phyloP scores from a whole-genome alignment of 2,329 filamentous ascomycete genomes.

The Didymella segeticola region DNA sequence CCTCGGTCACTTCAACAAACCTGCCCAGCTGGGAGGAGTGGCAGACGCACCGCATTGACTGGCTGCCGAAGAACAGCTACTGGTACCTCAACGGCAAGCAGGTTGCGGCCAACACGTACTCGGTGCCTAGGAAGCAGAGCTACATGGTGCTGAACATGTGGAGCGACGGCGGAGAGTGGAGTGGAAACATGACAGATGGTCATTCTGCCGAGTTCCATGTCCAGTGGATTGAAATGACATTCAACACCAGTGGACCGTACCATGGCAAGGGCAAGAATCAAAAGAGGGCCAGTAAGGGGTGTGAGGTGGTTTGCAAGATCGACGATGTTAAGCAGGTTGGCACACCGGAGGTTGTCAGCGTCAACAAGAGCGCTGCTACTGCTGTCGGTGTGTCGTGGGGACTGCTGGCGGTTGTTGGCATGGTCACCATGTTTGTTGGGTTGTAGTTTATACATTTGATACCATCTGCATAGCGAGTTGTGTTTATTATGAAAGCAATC shows the following conservation, averaged over 20 bases:
- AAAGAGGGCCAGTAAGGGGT: conserved; percentile 35
- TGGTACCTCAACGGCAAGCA: conserved; percentile 64
- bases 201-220: conserved; percentile 63
- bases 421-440: conserved; percentile 28
- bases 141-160: conserved; percentile 66
- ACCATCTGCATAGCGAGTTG: conserved; percentile 12
- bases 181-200: conserved; percentile 63
- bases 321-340: conserved; percentile 45
- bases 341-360: conserved; percentile 43
- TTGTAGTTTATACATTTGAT: conserved; percentile 16
- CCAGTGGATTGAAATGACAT: conserved; percentile 69
- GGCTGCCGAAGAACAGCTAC: conserved; percentile 60
- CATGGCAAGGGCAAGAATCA: conserved; percentile 32
- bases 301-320: conserved; percentile 47
- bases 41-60: conserved; percentile 67
- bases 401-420: conserved; percentile 30
- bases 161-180: conserved; percentile 67
- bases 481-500: not conserved
- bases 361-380: conserved; percentile 23
- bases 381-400: conserved; percentile 36
- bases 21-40: conserved; percentile 62
- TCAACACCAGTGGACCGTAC: conserved; percentile 50
- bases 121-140: conserved; percentile 61
- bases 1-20: conserved; percentile 58
- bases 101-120: conserved; percentile 61